A percentile compares a stretch with the other conserved stretches of the same genome.
Conservation (phyloP, 1,284 basidiomycete genomes). For the Phaffia rhodozyma region DNA sequence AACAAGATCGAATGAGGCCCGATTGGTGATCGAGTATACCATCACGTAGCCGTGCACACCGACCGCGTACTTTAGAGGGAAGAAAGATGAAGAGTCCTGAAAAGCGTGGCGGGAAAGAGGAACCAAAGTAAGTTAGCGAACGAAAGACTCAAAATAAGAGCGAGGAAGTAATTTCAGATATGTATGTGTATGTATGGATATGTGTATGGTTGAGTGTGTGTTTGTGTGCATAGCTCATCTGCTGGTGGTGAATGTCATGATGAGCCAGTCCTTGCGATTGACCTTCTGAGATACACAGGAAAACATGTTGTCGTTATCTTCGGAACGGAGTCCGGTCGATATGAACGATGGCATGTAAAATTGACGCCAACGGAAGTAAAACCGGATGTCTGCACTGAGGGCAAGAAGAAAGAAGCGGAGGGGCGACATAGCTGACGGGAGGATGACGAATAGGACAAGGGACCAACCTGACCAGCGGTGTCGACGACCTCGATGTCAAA, state of each 20-base stretch:
- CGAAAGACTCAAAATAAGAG: not conserved
- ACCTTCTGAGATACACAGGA: no score
- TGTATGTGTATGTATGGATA: no score
- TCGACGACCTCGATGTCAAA: slow-evolving; percentile 97
- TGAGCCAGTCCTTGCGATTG: no score
- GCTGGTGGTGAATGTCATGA: no score
- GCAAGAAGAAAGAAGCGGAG: not conserved
- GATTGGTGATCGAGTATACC: slow-evolving; percentile 88
- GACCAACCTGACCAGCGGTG: slow-evolving; percentile 67
- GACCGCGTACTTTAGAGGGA: slow-evolving; percentile 68
- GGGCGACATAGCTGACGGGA: not conserved
- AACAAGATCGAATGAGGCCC: slow-evolving; percentile 91
- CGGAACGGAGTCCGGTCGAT: no score
- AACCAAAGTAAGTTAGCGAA: not conserved
- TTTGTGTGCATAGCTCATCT: no score
- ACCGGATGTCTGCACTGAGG: no score
- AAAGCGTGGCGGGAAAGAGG: slow-evolving; percentile 5
- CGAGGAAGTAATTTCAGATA: not conserved
- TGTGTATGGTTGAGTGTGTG: no score
- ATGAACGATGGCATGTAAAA: no score
- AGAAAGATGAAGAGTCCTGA: slow-evolving; percentile 76
- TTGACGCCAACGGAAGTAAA: no score
- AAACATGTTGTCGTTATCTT: no score
- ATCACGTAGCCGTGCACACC: slow-evolving; percentile 76
- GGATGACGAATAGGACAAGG: not conserved